Percentiles rank a stretch among this genome's conserved stretches.
These are phyloP conservation scores for Paramarasmius palmivorus DNA, from an alignment of 1,284 basidiomycete species.

Conservation along the genomic window DNA sequence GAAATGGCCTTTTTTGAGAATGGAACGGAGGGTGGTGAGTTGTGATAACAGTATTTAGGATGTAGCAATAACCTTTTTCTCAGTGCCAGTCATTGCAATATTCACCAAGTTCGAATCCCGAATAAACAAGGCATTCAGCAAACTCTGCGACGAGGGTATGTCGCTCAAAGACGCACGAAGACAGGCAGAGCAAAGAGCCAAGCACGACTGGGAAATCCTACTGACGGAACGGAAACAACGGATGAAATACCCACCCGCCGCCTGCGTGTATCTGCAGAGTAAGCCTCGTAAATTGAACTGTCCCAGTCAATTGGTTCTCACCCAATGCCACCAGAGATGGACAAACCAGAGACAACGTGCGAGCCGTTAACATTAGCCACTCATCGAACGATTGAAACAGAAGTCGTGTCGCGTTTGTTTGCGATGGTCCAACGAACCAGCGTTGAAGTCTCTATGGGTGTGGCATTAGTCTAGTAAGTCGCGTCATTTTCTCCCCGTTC, in stretches of 20 bases:
- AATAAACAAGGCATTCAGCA: conserved; percentile 2
- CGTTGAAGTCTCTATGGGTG: neutral
- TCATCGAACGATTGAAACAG: neutral
- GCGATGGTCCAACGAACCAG: neutral
- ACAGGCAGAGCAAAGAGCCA: conserved; percentile 4
- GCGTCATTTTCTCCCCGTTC: neutral
- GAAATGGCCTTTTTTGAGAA: conserved; percentile 11
- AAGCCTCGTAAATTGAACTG: neutral
- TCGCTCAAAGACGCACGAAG: neutral
- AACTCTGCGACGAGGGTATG: conserved; percentile 3
- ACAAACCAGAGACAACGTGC: neutral
- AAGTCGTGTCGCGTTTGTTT: neutral
- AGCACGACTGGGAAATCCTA: conserved; percentile 4
- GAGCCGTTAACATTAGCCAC: neutral
- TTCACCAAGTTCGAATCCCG: conserved; percentile 13
- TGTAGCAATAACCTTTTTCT: neutral
- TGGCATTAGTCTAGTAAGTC: neutral
- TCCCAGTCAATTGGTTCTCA: no score
- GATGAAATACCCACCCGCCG: neutral
- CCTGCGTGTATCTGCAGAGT: conserved; percentile 5
- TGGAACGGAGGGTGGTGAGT: neutral
- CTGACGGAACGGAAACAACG: neutral
- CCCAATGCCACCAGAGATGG: neutral
- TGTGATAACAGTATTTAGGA: neutral
- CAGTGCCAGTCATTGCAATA: conserved; percentile 13